A percentile compares a stretch with the other conserved stretches of the same genome.
phyloP scores from a whole-genome alignment of 140 eudicot genomes.

The Senecio squalidus region DNA sequence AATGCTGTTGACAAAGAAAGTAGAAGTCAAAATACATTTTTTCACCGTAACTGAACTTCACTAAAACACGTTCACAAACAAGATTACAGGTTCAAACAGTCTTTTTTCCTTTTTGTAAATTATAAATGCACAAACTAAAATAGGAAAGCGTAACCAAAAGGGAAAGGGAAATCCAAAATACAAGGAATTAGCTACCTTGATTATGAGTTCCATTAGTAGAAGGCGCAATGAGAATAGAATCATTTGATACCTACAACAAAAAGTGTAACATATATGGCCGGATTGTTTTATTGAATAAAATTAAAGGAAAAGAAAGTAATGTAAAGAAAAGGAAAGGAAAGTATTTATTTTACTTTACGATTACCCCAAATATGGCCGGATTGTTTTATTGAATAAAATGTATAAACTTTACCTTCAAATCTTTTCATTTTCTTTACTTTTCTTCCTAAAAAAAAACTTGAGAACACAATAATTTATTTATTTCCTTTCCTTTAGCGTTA shows the following conservation, averaged over 20 bases:
- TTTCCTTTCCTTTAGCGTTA: not conserved
- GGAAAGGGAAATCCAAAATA: not conserved
- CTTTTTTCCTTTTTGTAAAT: not conserved
- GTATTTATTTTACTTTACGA: no score
- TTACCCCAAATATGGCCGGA: no score
- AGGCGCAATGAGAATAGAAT: constrained; percentile 29
- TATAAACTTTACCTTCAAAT: no score
- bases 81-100: not conserved
- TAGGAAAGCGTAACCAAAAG: not conserved
- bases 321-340: no score
- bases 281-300: not conserved
- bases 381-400: no score
- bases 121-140: not conserved
- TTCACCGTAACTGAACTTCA: constrained; percentile 2
- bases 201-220: constrained; percentile 29
- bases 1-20: constrained; percentile 35
- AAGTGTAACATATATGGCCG: constrained; percentile 10
- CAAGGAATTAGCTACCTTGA: constrained; percentile 24
- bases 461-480: not conserved
- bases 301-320: no score
- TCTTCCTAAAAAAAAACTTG: no score
- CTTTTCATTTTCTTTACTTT: no score
- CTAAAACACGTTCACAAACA: not conserved
- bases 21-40: not conserved
- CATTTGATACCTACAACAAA: constrained; percentile 37